phyloP scores from a whole-genome alignment of 768 basidiomycete species.

The Podaxis sp. region DNA sequence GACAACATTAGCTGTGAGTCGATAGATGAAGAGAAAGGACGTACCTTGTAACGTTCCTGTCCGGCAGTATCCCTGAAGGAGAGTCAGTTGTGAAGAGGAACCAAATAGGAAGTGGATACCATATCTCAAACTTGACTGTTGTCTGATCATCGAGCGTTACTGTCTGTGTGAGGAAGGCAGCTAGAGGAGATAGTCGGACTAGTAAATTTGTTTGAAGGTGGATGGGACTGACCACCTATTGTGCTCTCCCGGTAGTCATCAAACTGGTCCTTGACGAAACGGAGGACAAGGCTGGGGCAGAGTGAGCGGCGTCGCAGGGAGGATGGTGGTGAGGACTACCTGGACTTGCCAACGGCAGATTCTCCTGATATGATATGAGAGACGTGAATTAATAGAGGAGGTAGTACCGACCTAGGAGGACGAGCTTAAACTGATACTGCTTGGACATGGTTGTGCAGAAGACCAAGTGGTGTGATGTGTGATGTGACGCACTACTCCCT shows the following conservation, averaged over 20 bases:
- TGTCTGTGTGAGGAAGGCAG: slow-evolving; percentile 98
- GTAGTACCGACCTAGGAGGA: slow-evolving; percentile 72
- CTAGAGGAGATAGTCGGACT: slow-evolving; percentile 36
- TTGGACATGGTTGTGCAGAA: slow-evolving; percentile 68
- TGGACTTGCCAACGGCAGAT: slow-evolving; percentile 96
- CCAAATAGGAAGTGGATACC: slow-evolving; percentile 39
- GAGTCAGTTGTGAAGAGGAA: slow-evolving; percentile 9
- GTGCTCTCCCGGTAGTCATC: slow-evolving; percentile 95
- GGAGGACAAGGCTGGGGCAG: slow-evolving; percentile 73
- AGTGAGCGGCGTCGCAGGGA: slow-evolving; percentile 19
- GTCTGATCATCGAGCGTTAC: slow-evolving; percentile 86
- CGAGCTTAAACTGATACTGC: slow-evolving; percentile 94
- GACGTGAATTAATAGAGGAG: neutral
- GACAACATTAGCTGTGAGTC: slow-evolving; percentile 13
- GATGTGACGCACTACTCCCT: slow-evolving; percentile 13
- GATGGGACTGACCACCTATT: slow-evolving; percentile 64
- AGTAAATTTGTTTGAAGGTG: neutral
- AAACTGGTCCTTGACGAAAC: slow-evolving; percentile 96
- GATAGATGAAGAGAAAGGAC: slow-evolving; percentile 19
- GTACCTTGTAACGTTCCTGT: slow-evolving; percentile 89
- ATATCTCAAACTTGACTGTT: slow-evolving; percentile 97
- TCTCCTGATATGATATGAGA: slow-evolving; percentile 58
- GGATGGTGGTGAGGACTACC: slow-evolving; percentile 39
- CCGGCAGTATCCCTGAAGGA: slow-evolving; percentile 85
- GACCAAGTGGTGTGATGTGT: slow-evolving; percentile 22